Conservation (phyloP, 306 rosid species). For the Vigna reflexopilosa region DNA sequence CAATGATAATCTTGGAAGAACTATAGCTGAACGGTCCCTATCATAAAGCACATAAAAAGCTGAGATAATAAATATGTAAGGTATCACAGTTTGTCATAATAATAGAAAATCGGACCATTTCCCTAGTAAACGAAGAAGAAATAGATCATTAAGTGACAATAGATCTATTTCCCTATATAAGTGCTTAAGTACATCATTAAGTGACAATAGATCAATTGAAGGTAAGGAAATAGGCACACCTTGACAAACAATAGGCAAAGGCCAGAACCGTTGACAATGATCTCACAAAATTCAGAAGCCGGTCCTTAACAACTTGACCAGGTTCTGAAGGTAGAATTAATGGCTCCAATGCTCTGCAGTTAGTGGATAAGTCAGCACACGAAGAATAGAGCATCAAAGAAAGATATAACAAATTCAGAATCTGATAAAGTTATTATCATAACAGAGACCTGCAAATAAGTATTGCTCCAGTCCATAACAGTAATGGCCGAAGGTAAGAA, state of each 20-base stretch:
- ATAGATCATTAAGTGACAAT: slow-evolving; percentile 34
- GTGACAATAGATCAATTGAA: slow-evolving; percentile 35
- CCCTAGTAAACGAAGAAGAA: slow-evolving; percentile 14
- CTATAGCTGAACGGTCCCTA: slow-evolving; percentile 19
- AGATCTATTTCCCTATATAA: slow-evolving; percentile 9
- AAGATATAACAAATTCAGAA: slow-evolving; percentile 21
- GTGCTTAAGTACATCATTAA: slow-evolving; percentile 26
- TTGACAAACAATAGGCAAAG: slow-evolving; percentile 89
- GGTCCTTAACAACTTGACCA: slow-evolving; percentile 80
- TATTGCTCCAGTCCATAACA: slow-evolving; percentile 85
- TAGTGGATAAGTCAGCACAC: slow-evolving; percentile 30
- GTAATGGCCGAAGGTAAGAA: slow-evolving; percentile 80
- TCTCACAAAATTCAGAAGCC: slow-evolving; percentile 79
- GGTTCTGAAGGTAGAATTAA: slow-evolving; percentile 73
- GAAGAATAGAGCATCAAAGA: slow-evolving; percentile 10
- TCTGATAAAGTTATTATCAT: slow-evolving; percentile 36
- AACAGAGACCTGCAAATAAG: slow-evolving; percentile 87
- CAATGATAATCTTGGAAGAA: slow-evolving; percentile 11
- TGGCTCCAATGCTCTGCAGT: slow-evolving; percentile 82
- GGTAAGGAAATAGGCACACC: slow-evolving; percentile 58
- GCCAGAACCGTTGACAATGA: slow-evolving; percentile 89
- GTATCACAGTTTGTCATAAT: slow-evolving; percentile 3
- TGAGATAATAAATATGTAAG: slow-evolving; percentile 19
- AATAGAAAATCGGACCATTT: slow-evolving; percentile 23
- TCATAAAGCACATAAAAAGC: slow-evolving; percentile 26